Evolutionary conservation across 306 rosid species (phyloP).

Genomic region (Quercus variabilis): DNA sequence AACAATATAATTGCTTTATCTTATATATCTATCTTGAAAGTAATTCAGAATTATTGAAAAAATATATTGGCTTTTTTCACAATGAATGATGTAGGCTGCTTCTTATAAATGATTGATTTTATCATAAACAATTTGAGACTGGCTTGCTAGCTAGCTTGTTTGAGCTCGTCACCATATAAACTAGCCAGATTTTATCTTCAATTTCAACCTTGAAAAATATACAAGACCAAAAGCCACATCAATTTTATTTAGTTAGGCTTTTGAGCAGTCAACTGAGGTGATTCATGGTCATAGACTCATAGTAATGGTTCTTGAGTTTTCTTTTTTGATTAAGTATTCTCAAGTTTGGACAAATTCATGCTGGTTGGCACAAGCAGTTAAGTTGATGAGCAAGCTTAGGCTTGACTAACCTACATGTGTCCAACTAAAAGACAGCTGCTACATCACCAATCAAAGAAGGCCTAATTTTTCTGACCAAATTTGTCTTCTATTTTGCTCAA

Average conservation of each 20-base stretch:
- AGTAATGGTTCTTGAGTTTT: background rate
- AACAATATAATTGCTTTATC: too few species aligned
- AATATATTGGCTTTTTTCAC: too few species aligned
- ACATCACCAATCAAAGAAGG: background rate
- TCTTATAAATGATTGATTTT: too few species aligned
- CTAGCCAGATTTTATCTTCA: background rate
- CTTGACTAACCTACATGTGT: background rate
- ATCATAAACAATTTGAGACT: too few species aligned
- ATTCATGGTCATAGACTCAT: too few species aligned
- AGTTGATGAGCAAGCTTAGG: background rate
- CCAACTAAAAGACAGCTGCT: too few species aligned
- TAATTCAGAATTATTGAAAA: too few species aligned
- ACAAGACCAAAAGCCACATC: background rate
- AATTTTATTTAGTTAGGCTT: background rate
- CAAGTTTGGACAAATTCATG: too few species aligned
- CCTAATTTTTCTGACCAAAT: background rate
- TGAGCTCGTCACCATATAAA: background rate
- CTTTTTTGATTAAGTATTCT: too few species aligned
- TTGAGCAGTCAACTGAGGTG: background rate
- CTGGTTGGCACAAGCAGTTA: background rate
- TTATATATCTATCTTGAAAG: too few species aligned
- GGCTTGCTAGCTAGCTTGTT: background rate
- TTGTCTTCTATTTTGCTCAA: background rate
- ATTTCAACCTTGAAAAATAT: background rate
- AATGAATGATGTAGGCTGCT: too few species aligned